phyloP scores from a whole-genome alignment of 2,329 filamentous ascomycete species.

The Stagonosporopsis vannaccii region DNA sequence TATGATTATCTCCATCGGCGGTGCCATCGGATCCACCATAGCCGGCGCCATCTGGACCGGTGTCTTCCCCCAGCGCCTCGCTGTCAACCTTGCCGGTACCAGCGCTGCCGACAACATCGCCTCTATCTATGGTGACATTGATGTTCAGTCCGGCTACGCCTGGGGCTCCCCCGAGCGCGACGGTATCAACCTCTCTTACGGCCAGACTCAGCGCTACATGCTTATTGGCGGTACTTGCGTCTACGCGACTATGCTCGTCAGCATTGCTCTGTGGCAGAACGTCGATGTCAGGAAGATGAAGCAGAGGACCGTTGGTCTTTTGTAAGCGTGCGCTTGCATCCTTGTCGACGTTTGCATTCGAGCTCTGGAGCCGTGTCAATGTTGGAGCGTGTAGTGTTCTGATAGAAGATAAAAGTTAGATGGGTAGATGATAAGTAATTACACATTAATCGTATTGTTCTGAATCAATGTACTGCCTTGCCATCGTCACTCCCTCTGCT shows the following conservation, averaged over 20 bases:
- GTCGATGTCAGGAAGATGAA: constrained; percentile 43
- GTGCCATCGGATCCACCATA: constrained; percentile 58
- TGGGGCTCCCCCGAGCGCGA: constrained; percentile 59
- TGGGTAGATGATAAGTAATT: constrained; percentile 4
- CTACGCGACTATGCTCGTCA: constrained; percentile 34
- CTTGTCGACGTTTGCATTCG: background rate
- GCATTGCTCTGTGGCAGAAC: constrained; percentile 39
- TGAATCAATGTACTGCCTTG: background rate
- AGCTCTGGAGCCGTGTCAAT: constrained; percentile 6
- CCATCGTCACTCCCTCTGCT: background rate
- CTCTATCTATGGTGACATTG: constrained; percentile 60
- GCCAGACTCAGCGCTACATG: constrained; percentile 48
- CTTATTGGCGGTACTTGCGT: constrained; percentile 44
- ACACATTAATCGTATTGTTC: constrained; percentile 13
- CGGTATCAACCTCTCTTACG: constrained; percentile 50
- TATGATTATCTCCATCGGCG: constrained; percentile 66
- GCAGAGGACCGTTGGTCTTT: constrained; percentile 42
- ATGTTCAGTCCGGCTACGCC: constrained; percentile 62
- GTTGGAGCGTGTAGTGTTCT: background rate
- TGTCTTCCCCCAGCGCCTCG: constrained; percentile 62
- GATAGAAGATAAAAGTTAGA: background rate
- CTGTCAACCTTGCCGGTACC: constrained; percentile 54
- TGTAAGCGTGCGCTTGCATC: constrained; percentile 24
- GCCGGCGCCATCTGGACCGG: constrained; percentile 71
- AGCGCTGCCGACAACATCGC: constrained; percentile 49